Percentiles rank a stretch among this genome's conserved stretches.
Evolutionary conservation across 1,139 yeast species (phyloP).

Genomic region (Scheffersomyces illinoinensis): DNA sequence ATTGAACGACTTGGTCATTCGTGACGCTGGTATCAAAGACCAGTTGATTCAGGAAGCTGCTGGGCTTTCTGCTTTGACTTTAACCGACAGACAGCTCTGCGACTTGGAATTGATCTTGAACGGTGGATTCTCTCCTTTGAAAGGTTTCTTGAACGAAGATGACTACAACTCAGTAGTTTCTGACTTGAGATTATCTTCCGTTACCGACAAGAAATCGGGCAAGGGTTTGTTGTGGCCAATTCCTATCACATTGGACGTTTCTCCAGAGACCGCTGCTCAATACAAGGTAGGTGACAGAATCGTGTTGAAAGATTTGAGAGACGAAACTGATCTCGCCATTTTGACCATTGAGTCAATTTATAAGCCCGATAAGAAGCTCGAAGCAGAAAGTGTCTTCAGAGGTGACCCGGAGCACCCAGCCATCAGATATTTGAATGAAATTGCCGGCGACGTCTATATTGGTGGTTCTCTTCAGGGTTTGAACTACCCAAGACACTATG

Average conservation of each 20-base stretch:
- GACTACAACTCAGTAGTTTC: constrained; percentile 83
- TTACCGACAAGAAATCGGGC: constrained; percentile 29
- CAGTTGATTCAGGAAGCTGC: constrained; percentile 57
- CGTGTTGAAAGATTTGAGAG: constrained; percentile 80
- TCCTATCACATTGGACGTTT: constrained; percentile 87
- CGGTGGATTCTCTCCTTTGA: constrained; percentile 94
- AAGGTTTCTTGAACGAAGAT: constrained; percentile 78
- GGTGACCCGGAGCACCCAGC: constrained; percentile 99
- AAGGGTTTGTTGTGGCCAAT: constrained; percentile 86
- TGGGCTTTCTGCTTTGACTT: constrained; percentile 49
- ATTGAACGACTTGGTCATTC: constrained; percentile 78
- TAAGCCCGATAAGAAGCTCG: constrained; percentile 74
- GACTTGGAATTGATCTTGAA: constrained; percentile 87
- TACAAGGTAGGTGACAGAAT: constrained; percentile 61
- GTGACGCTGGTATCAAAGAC: constrained; percentile 67
- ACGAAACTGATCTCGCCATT: constrained; percentile 77
- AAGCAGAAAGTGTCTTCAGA: constrained; percentile 86
- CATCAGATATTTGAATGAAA: constrained; percentile 65
- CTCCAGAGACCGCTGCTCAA: constrained; percentile 49
- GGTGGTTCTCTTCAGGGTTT: constrained; percentile 90
- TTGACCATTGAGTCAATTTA: constrained; percentile 77
- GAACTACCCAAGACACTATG: constrained; percentile 84
- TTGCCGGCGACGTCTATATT: constrained; percentile 79
- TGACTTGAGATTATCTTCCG: constrained; percentile 66
- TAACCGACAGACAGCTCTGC: constrained; percentile 89